These are phyloP conservation scores for Sanghuangporus weigelae DNA, from an alignment of 1,284 basidiomycete genomes.

Conservation along the genomic window DNA sequence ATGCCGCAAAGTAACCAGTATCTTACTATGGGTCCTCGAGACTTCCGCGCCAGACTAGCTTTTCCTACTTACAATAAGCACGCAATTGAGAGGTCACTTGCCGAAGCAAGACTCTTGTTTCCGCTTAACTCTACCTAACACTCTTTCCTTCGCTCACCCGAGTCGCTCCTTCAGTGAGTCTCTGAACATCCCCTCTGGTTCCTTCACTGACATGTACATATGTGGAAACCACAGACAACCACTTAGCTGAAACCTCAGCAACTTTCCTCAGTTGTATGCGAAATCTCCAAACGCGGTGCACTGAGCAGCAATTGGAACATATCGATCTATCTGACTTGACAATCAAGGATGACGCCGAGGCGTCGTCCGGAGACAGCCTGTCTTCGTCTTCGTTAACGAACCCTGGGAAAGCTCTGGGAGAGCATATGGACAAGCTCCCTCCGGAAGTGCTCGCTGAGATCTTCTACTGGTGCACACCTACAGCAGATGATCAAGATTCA, in stretches of 20 bases:
- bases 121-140: background rate
- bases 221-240: background rate
- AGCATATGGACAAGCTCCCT: slow-evolving; percentile 5
- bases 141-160: background rate
- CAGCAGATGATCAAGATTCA: background rate
- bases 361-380: background rate
- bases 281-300: background rate
- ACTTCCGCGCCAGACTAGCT: too few species aligned
- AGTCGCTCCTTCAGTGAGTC: slow-evolving; percentile 10
- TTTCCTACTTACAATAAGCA: too few species aligned
- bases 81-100: background rate
- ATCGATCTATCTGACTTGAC: background rate
- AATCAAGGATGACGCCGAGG: background rate
- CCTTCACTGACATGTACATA: background rate
- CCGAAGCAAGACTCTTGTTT: background rate
- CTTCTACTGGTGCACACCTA: slow-evolving; percentile 17
- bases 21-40: too few species aligned
- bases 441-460: slow-evolving; percentile 15
- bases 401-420: background rate
- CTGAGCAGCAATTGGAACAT: background rate
- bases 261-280: slow-evolving; percentile 1
- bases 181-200: background rate
- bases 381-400: background rate
- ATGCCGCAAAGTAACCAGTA: too few species aligned
- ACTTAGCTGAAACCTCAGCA: slow-evolving; percentile 3